A percentile compares a stretch with the other conserved stretches of the same genome.
Evolutionary conservation across 164 flowering plant species (phyloP).

Genomic region (Paratinospora sagittata): DNA sequence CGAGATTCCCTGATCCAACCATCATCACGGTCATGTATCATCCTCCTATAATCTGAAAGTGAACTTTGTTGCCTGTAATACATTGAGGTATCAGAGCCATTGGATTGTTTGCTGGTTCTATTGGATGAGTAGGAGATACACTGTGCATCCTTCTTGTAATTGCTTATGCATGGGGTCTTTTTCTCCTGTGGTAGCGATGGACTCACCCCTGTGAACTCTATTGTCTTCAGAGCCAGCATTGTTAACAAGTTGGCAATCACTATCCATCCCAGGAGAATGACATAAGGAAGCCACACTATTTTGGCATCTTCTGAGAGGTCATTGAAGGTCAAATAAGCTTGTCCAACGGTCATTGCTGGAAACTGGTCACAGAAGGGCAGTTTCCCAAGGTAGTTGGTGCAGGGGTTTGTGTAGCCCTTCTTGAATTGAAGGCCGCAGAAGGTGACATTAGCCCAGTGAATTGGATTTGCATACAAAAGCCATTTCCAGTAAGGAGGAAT

Average conservation of each 20-base stretch:
- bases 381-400: conserved; percentile 19
- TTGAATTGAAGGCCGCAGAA: conserved; percentile 24
- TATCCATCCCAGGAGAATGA: conserved; percentile 19
- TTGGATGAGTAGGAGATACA: conserved; percentile 4
- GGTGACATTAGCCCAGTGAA: conserved; percentile 26
- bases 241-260: conserved; percentile 20
- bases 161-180: conserved; percentile 12
- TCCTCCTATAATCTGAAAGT: conserved; percentile 1
- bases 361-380: conserved; percentile 26
- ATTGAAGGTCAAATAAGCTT: conserved; percentile 24
- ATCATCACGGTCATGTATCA: not conserved
- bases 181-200: conserved; percentile 23
- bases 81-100: not conserved
- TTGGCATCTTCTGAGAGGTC: conserved; percentile 15
- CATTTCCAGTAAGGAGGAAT: conserved; percentile 31
- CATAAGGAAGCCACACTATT: conserved; percentile 24
- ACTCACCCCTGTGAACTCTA: conserved; percentile 21
- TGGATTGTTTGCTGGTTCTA: not conserved
- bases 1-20: conserved; percentile 13
- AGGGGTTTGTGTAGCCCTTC: conserved; percentile 21
- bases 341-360: conserved; percentile 24
- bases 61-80: conserved; percentile 6
- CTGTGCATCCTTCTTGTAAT: conserved; percentile 11
- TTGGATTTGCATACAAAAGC: conserved; percentile 23
- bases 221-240: conserved; percentile 20